Base-by-base conservation (phyloP, 495 filamentous ascomycete species). In the Hypoxylon perforatum region DNA sequence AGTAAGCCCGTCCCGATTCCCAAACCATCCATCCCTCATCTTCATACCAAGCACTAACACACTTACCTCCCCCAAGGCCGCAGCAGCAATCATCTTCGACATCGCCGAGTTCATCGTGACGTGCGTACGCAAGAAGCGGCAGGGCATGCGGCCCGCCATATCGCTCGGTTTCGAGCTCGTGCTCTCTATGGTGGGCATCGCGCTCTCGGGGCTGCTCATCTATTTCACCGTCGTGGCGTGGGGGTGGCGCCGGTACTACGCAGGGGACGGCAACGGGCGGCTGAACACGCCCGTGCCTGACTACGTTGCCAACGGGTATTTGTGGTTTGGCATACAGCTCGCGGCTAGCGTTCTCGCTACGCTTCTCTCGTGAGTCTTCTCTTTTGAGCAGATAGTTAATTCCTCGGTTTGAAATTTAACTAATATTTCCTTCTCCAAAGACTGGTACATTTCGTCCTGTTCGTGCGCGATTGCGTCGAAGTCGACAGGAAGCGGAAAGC, bases 391-490 rank as follows among this genome's bases (percentile, higher is more conserved):
- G 2, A 10, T 28, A 4, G 11, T 28, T 2, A 6, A 12, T 10
- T 11, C 41, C 7, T 8, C 18, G 4, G 15, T 10, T 18, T 3
- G 15, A 18, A 9, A 10, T 10, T 18, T 3, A 19, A 18, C 63
- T 61, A 48, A 62, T 12, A 1, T n/a, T n/a, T n/a, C 2, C 41
- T 0, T 14, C 42, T 19, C 8, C 21, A 0, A 17, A 68, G 65
- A 1, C 9, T 63, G 17, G 49, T 68, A n/a, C 59, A 68, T 49
- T 55, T 63, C 11, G 19, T 63, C 23, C 23, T 68, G 10, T 68
- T 63, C 41, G 47, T 68, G 30, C 65, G 58, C 33, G 65, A 48
- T 25, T 68, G 59, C 36, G 58, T 63, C 12, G 65, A 68, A 46
- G 65, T 68, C 11, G 42, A 59, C n/a, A n/a, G 46, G 33, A 22